These are phyloP conservation scores for Mycosarcoma mackinlayi DNA, from an alignment of 1,284 basidiomycete genomes.

Conservation along the genomic window DNA sequence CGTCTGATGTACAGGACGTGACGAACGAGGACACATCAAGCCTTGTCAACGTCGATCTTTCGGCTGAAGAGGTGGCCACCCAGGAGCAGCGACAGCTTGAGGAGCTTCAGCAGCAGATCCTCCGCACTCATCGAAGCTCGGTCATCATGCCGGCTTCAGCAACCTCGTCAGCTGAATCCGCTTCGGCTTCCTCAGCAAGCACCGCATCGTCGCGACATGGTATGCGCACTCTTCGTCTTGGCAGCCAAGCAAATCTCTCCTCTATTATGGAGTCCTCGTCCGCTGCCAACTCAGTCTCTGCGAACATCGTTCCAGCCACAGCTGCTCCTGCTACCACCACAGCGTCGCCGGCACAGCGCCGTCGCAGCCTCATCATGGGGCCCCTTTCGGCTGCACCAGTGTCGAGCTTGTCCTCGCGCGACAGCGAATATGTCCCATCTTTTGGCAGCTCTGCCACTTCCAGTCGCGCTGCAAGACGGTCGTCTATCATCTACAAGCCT, in stretches of 20 bases:
- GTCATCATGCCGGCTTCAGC: constrained; percentile 19
- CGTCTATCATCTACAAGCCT: constrained; percentile 55
- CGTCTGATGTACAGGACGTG: not conserved
- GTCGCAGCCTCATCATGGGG: constrained; percentile 47
- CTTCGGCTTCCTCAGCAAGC: constrained; percentile 17
- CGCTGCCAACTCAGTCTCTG: constrained; percentile 4
- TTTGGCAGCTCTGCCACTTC: constrained; percentile 20
- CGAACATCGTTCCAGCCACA: constrained; percentile 2
- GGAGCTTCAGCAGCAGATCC: constrained; percentile 38
- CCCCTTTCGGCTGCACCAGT: constrained; percentile 6
- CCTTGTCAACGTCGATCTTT: not conserved
- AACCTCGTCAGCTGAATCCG: constrained; percentile 1
- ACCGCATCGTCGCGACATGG: constrained; percentile 39
- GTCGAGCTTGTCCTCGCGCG: constrained; percentile 23
- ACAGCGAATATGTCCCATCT: constrained; percentile 31
- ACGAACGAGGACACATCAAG: not conserved
- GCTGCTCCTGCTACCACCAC: constrained; percentile 14
- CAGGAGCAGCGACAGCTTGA: constrained; percentile 40
- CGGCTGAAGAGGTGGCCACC: constrained; percentile 7
- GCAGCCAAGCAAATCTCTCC: constrained; percentile 42
- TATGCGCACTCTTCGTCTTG: constrained; percentile 61
- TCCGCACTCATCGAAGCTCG: constrained; percentile 42
- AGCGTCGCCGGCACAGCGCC: constrained; percentile 27
- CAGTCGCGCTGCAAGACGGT: constrained; percentile 29
- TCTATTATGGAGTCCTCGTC: constrained; percentile 35